phyloP scores from a whole-genome alignment of 768 basidiomycete genomes.

The Pleurotus pulmonarius region DNA sequence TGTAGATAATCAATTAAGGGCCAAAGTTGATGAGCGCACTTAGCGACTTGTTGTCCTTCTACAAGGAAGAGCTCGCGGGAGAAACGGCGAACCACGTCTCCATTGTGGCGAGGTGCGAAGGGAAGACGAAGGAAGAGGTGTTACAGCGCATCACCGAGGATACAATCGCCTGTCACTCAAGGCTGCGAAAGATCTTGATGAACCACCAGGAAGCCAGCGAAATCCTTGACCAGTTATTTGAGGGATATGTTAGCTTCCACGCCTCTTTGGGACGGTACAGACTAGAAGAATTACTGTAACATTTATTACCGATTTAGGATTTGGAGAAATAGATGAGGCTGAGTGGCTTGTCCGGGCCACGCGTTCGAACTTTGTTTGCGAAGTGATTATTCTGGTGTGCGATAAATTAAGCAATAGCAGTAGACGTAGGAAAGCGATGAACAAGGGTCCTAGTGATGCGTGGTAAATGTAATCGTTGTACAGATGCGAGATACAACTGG shows the following conservation, averaged over 20 bases:
- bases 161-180: background rate
- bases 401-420: too few relatives aligned
- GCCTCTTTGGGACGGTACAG: background rate
- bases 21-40: background rate
- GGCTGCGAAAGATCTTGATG: background rate
- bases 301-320: background rate
- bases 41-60: constrained; percentile 12
- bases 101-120: constrained; percentile 7
- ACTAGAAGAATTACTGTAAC: background rate
- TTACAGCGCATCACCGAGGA: background rate
- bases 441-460: too few relatives aligned
- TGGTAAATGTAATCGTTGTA: too few relatives aligned
- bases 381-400: too few relatives aligned
- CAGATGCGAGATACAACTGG: background rate
- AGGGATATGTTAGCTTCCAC: constrained; percentile 6
- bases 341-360: background rate
- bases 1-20: background rate
- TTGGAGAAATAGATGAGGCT: background rate
- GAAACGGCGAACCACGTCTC: constrained; percentile 9
- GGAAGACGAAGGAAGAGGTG: constrained; percentile 6
- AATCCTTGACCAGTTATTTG: background rate
- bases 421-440: too few relatives aligned
- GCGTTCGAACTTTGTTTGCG: too few relatives aligned
- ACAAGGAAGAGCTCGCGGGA: constrained; percentile 9
- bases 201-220: background rate